Evolutionary conservation across 148 eudicot genomes (phyloP), one percentile per base, ranked within the genome.

Genomic region (Suaeda aralocaspica): DNA sequence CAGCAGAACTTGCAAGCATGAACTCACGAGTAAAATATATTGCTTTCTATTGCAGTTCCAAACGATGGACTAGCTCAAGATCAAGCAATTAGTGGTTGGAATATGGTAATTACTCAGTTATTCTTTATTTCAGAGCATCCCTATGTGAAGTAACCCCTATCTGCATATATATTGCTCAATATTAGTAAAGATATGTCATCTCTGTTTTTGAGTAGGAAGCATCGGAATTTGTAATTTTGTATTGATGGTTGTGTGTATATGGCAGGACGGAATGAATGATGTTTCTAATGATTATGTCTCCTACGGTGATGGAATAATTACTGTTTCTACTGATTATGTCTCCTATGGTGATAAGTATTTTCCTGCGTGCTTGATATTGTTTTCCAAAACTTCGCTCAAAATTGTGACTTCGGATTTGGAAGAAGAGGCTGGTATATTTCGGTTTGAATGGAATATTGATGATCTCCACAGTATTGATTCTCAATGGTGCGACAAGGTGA

Each of bases 251-350:
- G 10, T 44, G 50, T 51, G 41, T 42, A 30, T 50, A 33, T 82
- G 45, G 73, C 90, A 90, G 92, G 88, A 68, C 25, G 69, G 77
- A 26, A 64, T 51, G 56, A 70, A 72, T 68, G 13, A 57, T 24
- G 71, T 91, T 72, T 67, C 46, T 60, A 80, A 88, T 2, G 96
- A 87, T 62, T 86, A 82, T 78, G 73, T 87, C 75, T 30, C 44
- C 21, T 85, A 77, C 41, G 73, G 74, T 45, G 79, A 74, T 59
- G n/a, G 77, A 26, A 64, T 51, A 53, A 70, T 71, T 68, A 16
- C 58, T 24, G 71, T 91, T 72, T 67, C 46, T 60, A 80, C 90
- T 2, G 96, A 87, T 62, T 86, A 82, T 78, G 73, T 87, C 75
- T 30, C 44, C 21, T 85, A 77, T 46, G 73, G 74, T 45, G 79